These are phyloP conservation scores for Fusarium sp. DNA, from an alignment of 2,329 filamentous ascomycete genomes.

Conservation along the genomic window DNA sequence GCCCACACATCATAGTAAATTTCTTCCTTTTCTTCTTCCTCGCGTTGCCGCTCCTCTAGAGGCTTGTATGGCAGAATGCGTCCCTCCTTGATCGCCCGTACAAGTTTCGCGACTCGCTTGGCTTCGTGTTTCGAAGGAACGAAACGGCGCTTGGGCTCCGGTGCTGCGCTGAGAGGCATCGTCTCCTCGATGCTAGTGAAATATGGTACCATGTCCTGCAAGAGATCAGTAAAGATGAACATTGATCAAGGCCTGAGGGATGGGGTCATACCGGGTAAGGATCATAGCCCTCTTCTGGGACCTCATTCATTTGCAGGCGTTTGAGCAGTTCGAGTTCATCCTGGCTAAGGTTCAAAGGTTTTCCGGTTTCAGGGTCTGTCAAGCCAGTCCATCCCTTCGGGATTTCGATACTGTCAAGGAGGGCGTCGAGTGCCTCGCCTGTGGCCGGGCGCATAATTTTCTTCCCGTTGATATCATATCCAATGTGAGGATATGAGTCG, in stretches of 20 bases:
- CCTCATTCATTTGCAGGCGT: slow-evolving; percentile 90
- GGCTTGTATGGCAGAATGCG: slow-evolving; percentile 93
- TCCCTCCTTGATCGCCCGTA: slow-evolving; percentile 94
- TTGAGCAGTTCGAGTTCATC: slow-evolving; percentile 92
- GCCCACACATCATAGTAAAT: slow-evolving; percentile 94
- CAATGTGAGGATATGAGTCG: slow-evolving; percentile 97
- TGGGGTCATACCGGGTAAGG: slow-evolving; percentile 81
- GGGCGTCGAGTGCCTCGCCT: slow-evolving; percentile 91
- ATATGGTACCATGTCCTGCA: slow-evolving; percentile 87
- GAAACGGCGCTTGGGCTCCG: slow-evolving; percentile 96
- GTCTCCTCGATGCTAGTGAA: slow-evolving; percentile 92
- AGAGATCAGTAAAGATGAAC: slow-evolving; percentile 25
- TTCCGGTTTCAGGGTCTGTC: slow-evolving; percentile 94
- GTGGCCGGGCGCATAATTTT: slow-evolving; percentile 97
- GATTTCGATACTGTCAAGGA: slow-evolving; percentile 96
- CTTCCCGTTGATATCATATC: slow-evolving; percentile 99
- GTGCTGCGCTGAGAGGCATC: slow-evolving; percentile 95
- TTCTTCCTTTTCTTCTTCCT: slow-evolving; percentile 80
- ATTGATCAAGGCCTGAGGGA: neutral
- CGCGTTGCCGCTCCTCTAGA: slow-evolving; percentile 75
- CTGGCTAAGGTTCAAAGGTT: slow-evolving; percentile 87
- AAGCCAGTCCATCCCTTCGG: slow-evolving; percentile 98
- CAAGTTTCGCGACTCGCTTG: slow-evolving; percentile 97
- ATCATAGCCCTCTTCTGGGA: slow-evolving; percentile 90
- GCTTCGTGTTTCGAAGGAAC: slow-evolving; percentile 97